Conservation (phyloP, 768 basidiomycete genomes). For the Podaxis sp. region DNA sequence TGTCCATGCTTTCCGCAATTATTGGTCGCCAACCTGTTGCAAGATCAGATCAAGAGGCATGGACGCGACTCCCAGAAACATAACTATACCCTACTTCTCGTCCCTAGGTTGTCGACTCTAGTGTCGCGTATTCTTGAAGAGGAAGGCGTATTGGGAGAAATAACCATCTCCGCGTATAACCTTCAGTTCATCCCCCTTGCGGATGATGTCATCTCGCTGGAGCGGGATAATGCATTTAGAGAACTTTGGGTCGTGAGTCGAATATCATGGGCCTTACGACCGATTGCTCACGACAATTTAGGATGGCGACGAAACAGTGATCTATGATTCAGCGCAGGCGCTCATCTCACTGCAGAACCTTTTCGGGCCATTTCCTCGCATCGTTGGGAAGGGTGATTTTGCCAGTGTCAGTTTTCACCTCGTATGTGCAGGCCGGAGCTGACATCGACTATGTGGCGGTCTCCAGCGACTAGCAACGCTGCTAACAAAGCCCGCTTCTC, state of each 20-base stretch:
- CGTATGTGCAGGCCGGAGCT: not conserved
- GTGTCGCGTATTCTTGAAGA: constrained; percentile 89
- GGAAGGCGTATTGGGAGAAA: constrained; percentile 96
- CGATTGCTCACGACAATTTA: constrained; percentile 30
- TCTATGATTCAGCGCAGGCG: constrained; percentile 89
- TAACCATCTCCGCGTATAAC: constrained; percentile 83
- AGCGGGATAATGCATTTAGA: constrained; percentile 81
- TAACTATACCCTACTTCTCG: constrained; percentile 83
- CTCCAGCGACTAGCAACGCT: constrained; percentile 76
- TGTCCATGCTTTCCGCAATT: constrained; percentile 21
- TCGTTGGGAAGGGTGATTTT: constrained; percentile 90
- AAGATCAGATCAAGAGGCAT: constrained; percentile 92
- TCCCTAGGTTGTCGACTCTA: constrained; percentile 84
- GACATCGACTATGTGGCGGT: not conserved
- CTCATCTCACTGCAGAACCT: constrained; percentile 79
- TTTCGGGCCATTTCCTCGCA: constrained; percentile 88
- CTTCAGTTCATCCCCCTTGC: constrained; percentile 94
- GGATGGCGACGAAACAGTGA: constrained; percentile 91
- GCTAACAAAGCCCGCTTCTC: constrained; percentile 44
- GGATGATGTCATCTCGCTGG: constrained; percentile 89
- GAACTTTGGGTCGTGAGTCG: constrained; percentile 86
- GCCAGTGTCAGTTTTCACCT: constrained; percentile 55
- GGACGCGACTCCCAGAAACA: constrained; percentile 71
- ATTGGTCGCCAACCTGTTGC: constrained; percentile 25
- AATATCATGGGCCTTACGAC: constrained; percentile 7